Conservation (phyloP, 108 stramenopile species). For the Pseudonitzschia pungens region DNA sequence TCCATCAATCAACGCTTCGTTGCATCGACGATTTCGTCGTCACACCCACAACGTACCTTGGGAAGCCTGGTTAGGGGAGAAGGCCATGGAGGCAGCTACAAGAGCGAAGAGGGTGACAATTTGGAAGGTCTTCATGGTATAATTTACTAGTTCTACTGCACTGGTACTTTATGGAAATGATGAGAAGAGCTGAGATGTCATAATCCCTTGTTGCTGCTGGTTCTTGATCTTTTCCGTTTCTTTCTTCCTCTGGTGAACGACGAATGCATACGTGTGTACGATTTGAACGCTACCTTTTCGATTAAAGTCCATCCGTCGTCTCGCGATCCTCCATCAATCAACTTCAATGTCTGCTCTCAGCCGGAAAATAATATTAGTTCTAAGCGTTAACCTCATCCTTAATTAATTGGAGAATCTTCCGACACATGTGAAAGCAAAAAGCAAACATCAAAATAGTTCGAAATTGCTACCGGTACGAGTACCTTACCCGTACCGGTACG, state of each 20-base stretch:
- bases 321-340: conserved; percentile 9
- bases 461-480: too few species aligned
- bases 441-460: too few species aligned
- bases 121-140: conserved; percentile 85
- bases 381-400: background rate
- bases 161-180: conserved; percentile 2
- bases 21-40: too few species aligned
- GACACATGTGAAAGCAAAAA: too few species aligned
- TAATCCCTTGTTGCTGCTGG: background rate
- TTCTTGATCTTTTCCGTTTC: background rate
- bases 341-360: background rate
- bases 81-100: conserved; percentile 78
- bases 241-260: background rate
- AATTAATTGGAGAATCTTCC: too few species aligned
- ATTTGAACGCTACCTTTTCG: background rate
- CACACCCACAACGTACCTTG: conserved; percentile 53
- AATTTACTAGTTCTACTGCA: conserved; percentile 4
- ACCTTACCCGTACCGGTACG: background rate
- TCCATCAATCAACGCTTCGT: too few species aligned
- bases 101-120: conserved; percentile 74
- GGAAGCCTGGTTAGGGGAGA: conserved; percentile 68
- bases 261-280: conserved; percentile 1
- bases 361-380: background rate
- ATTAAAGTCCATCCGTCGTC: conserved; percentile 1
- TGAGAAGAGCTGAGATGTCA: background rate